Conservation (phyloP, 192 early-diverging fungal species). For the Geranomyces michiganensis region DNA sequence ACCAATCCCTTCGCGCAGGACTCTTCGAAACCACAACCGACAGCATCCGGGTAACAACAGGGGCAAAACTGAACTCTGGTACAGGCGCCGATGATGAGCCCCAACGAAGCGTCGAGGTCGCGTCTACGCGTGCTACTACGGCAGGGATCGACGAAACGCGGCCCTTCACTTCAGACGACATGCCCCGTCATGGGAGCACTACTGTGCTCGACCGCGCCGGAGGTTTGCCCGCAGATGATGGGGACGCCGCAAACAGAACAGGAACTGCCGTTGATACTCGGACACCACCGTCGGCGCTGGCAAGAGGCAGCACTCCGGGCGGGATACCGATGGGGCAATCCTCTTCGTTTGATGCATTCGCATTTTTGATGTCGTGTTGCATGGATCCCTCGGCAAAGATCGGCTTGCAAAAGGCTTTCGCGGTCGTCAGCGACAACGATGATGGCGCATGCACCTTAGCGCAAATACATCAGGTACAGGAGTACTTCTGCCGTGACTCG, state of each 20-base stretch:
- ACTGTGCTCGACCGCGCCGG: too few species aligned
- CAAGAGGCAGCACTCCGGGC: background rate
- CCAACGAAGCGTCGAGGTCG: background rate
- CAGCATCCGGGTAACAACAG: background rate
- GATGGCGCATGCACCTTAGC: constrained; percentile 41
- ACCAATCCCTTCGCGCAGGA: background rate
- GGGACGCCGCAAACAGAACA: background rate
- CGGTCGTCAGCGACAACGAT: constrained; percentile 33
- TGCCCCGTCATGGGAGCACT: too few species aligned
- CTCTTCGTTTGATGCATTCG: constrained; percentile 37
- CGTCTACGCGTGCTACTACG: background rate
- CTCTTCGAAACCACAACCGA: background rate
- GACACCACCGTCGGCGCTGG: background rate
- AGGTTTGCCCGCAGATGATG: too few species aligned
- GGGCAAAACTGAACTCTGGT: background rate
- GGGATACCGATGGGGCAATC: background rate
- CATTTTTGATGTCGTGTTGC: constrained; percentile 44
- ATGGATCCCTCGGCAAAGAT: constrained; percentile 44
- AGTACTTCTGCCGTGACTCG: background rate
- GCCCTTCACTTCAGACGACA: too few species aligned
- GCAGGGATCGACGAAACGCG: too few species aligned
- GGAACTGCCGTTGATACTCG: background rate
- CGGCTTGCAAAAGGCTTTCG: constrained; percentile 53
- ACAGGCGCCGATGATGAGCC: background rate
- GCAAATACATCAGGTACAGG: constrained; percentile 48